Conservation (phyloP, 2,329 filamentous ascomycete species). For the Epichloe gansuensis region DNA sequence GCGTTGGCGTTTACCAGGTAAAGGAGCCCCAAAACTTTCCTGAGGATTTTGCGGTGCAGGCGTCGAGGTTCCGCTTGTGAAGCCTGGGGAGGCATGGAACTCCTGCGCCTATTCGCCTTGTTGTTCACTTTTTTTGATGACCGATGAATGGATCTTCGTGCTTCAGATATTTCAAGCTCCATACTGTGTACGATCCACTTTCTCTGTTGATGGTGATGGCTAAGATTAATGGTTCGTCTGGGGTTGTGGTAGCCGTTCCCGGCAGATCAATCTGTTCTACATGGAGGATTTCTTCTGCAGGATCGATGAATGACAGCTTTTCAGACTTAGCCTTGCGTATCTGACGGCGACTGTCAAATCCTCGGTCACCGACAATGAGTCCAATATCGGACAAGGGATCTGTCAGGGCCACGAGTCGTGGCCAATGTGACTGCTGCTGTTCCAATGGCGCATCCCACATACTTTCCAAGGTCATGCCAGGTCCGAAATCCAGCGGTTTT, state of each 20-base stretch:
- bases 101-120: constrained; percentile 40
- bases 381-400: constrained; percentile 81
- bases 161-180: constrained; percentile 68
- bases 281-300: constrained; percentile 73
- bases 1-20: constrained; percentile 40
- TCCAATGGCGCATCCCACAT: constrained; percentile 44
- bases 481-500: constrained; percentile 39
- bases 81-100: constrained; percentile 56
- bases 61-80: constrained; percentile 64
- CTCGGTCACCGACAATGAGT: constrained; percentile 55
- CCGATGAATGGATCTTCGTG: constrained; percentile 47
- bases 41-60: constrained; percentile 59
- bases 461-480: constrained; percentile 42
- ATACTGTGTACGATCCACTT: constrained; percentile 67
- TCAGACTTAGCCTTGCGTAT: constrained; percentile 23
- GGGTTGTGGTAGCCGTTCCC: constrained; percentile 21
- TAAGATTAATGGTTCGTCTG: constrained; percentile 49
- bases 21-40: constrained; percentile 60
- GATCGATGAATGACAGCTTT: constrained; percentile 51
- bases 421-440: constrained; percentile 48
- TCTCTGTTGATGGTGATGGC: constrained; percentile 73
- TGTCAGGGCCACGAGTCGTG: constrained; percentile 69
- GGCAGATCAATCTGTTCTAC: constrained; percentile 56
- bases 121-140: constrained; percentile 32
- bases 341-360: constrained; percentile 22